phyloP scores from a whole-genome alignment of 768 basidiomycete genomes.

The Lentinus brumalis region DNA sequence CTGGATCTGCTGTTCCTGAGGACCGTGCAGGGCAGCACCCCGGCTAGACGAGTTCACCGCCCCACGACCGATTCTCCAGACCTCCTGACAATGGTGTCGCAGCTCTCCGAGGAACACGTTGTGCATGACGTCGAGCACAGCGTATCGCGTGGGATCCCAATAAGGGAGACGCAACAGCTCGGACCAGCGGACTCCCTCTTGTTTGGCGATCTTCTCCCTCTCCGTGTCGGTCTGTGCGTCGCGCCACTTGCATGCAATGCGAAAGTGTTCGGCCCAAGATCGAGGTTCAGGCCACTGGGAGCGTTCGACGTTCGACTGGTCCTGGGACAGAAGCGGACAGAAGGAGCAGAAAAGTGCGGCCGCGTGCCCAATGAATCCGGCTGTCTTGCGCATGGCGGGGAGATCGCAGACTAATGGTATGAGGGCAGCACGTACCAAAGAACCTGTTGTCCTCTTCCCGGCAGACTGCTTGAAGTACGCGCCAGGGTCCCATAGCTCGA shows the following conservation, averaged over 20 bases:
- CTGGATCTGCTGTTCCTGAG: too few relatives aligned
- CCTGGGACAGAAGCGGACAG: conserved; percentile 23
- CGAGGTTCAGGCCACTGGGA: too few relatives aligned
- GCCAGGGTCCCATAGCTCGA: conserved; percentile 37
- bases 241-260: too few relatives aligned
- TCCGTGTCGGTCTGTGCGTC: too few relatives aligned
- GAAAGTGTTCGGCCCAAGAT: too few relatives aligned
- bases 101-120: conserved; percentile 33
- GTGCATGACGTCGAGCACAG: conserved; percentile 44
- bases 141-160: conserved; percentile 35
- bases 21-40: too few relatives aligned
- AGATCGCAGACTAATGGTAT: conserved; percentile 34
- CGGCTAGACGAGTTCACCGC: too few relatives aligned
- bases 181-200: too few relatives aligned
- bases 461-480: conserved; percentile 30
- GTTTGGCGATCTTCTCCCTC: too few relatives aligned
- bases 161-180: conserved; percentile 33
- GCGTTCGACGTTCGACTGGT: conserved; percentile 1
- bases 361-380: conserved; percentile 24
- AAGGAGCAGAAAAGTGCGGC: conserved; percentile 32
- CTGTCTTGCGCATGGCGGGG: conserved; percentile 31
- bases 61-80: too few relatives aligned
- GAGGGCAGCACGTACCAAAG: conserved; percentile 25
- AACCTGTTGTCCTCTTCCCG: conserved; percentile 26
- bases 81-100: too few relatives aligned